Conservation (phyloP, 768 basidiomycete species). For the Lepiota venenata region DNA sequence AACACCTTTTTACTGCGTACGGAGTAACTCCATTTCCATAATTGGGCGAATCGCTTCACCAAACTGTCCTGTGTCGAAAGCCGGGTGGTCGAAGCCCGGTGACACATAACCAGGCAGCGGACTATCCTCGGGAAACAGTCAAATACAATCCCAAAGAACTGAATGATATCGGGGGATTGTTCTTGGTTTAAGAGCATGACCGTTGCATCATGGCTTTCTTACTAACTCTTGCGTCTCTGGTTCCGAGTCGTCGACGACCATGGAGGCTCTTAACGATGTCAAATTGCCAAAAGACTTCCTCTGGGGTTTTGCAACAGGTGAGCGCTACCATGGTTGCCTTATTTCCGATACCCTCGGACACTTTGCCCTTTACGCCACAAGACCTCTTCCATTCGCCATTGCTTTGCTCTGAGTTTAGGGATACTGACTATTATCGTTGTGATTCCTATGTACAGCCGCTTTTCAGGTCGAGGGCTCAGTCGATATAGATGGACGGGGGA, state of each 20-base stretch:
- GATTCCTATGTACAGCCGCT: conserved; percentile 36
- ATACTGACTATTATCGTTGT: conserved; percentile 6
- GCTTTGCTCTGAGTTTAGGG: conserved; percentile 3
- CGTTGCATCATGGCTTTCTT: conserved; percentile 22
- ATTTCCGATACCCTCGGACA: neutral
- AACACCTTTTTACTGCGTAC: conserved; percentile 19
- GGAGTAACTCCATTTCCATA: conserved; percentile 27
- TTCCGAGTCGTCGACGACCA: conserved; percentile 19
- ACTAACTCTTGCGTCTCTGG: conserved; percentile 25
- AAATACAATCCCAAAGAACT: conserved; percentile 36
- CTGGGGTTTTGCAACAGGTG: conserved; percentile 72
- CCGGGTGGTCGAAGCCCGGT: conserved; percentile 19
- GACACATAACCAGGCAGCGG: conserved; percentile 31
- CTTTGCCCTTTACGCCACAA: neutral
- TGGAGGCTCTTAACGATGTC: conserved; percentile 27
- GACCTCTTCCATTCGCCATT: neutral
- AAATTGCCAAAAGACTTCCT: conserved; percentile 59
- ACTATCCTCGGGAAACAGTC: conserved; percentile 42
- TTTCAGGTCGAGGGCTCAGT: conserved; percentile 77
- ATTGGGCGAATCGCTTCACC: conserved; percentile 21
- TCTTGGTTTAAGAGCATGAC: conserved; percentile 36
- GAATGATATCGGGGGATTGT: conserved; percentile 39
- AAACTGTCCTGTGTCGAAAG: conserved; percentile 18
- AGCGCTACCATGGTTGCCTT: conserved; percentile 18
- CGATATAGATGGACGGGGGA: conserved; percentile 56